phyloP scores from a whole-genome alignment of 495 filamentous ascomycete genomes.

The Penicillium paradoxum region DNA sequence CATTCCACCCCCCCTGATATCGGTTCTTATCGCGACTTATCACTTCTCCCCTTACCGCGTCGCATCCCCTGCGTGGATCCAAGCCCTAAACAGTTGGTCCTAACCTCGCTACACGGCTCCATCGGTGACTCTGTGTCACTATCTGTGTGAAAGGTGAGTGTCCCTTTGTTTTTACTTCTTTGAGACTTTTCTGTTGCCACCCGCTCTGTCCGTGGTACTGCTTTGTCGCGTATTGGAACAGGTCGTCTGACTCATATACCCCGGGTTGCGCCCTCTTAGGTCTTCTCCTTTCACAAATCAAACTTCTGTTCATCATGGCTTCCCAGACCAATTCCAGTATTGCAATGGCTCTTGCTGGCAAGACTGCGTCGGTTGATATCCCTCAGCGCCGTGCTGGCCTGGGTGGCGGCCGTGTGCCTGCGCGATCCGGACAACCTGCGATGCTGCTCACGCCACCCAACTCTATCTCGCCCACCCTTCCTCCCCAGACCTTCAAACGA shows the following conservation, averaged over 20 bases:
- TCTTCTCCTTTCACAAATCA: constrained; percentile 5
- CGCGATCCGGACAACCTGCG: constrained; percentile 50
- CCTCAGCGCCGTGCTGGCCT: constrained; percentile 61
- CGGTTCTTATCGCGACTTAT: constrained; percentile 12
- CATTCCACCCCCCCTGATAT: background rate
- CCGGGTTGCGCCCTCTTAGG: constrained; percentile 1
- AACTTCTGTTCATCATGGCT: constrained; percentile 39
- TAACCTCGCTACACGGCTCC: constrained; percentile 4
- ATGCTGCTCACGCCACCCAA: constrained; percentile 89
- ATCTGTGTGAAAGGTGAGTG: constrained; percentile 21
- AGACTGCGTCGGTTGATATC: constrained; percentile 65
- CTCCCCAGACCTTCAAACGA: constrained; percentile 68
- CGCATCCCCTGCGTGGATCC: constrained; percentile 16
- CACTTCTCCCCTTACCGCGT: constrained; percentile 20
- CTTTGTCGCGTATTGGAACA: constrained; percentile 19
- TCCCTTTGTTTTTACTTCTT: background rate
- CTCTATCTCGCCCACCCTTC: constrained; percentile 87
- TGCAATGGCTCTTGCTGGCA: constrained; percentile 60
- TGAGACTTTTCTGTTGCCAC: constrained; percentile 15
- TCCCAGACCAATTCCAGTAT: constrained; percentile 51
- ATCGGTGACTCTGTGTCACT: constrained; percentile 2
- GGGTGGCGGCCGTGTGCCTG: constrained; percentile 54
- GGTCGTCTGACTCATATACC: constrained; percentile 27
- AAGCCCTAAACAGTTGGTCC: constrained; percentile 10
- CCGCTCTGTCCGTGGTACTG: constrained; percentile 11